Percentiles rank a stretch among this genome's conserved stretches.
These are phyloP conservation scores for Garcileccinum viscosum DNA, from an alignment of 1,284 basidiomycete species.

Conservation along the genomic window DNA sequence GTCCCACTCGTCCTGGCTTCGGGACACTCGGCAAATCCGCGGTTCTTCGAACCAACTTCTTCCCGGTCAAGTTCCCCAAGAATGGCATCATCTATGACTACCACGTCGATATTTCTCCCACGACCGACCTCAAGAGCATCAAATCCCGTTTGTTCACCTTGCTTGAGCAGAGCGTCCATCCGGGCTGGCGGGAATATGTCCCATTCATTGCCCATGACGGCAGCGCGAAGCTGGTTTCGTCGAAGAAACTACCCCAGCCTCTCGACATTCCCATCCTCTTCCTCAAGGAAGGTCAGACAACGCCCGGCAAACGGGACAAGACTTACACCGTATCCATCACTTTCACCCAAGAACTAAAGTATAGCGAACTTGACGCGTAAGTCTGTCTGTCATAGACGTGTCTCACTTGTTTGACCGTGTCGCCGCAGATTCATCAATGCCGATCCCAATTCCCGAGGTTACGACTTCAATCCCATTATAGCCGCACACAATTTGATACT, in stretches of 20 bases:
- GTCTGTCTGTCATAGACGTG: slow-evolving; percentile 29
- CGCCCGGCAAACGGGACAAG: slow-evolving; percentile 49
- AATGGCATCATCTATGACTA: slow-evolving; percentile 63
- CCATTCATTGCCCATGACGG: slow-evolving; percentile 67
- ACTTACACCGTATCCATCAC: slow-evolving; percentile 60
- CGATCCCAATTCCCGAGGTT: slow-evolving; percentile 43
- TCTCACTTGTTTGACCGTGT: not conserved
- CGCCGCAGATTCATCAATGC: slow-evolving; percentile 59
- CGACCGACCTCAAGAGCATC: slow-evolving; percentile 51
- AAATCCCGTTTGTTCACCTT: slow-evolving; percentile 63
- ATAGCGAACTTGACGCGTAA: slow-evolving; percentile 54
- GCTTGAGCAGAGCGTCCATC: slow-evolving; percentile 52
- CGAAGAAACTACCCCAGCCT: slow-evolving; percentile 60
- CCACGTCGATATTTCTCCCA: slow-evolving; percentile 59
- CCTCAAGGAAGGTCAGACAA: slow-evolving; percentile 59
- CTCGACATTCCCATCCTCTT: slow-evolving; percentile 55
- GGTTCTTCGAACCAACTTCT: slow-evolving; percentile 72
- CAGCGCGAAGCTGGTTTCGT: slow-evolving; percentile 62
- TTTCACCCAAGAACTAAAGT: slow-evolving; percentile 52
- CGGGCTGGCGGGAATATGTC: slow-evolving; percentile 47
- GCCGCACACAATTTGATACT: slow-evolving; percentile 72
- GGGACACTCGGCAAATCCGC: slow-evolving; percentile 62
- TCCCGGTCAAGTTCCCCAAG: slow-evolving; percentile 58
- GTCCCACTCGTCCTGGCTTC: slow-evolving; percentile 70
- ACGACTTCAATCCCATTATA: slow-evolving; percentile 59